Percentiles rank a stretch among this genome's conserved stretches.
Conservation (phyloP, 257 asterid genomes). For the Petunia secreta region DNA sequence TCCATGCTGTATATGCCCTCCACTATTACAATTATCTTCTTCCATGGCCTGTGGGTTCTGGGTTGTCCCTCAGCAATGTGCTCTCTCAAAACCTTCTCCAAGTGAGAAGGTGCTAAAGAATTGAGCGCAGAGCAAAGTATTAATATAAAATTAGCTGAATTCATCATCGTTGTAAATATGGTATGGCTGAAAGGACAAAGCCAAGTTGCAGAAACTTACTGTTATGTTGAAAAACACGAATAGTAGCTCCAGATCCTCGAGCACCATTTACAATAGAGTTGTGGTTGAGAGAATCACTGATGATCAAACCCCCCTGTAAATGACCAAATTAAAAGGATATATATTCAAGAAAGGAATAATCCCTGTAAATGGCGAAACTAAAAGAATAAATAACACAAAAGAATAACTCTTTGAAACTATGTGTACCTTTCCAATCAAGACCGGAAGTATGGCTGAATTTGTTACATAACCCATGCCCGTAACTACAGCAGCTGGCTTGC, state of each 20-base stretch:
- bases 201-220: slow-evolving; percentile 49
- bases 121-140: slow-evolving; percentile 32
- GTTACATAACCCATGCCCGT: slow-evolving; percentile 99
- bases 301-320: slow-evolving; percentile 86
- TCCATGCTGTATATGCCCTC: slow-evolving; percentile 99
- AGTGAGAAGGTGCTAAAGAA: slow-evolving; percentile 78
- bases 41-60: slow-evolving; percentile 98
- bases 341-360: neutral
- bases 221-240: slow-evolving; percentile 96
- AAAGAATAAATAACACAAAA: neutral
- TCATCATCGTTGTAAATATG: neutral
- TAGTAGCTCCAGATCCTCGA: slow-evolving; percentile 96
- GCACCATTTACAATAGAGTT: slow-evolving; percentile 98
- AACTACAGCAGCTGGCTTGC: slow-evolving; percentile 91
- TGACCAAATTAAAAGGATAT: slow-evolving; percentile 27
- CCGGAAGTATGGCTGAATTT: slow-evolving; percentile 96
- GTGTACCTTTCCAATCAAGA: slow-evolving; percentile 79
- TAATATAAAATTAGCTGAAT: slow-evolving; percentile 10
- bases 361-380: slow-evolving; percentile 57
- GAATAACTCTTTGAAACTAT: slow-evolving; percentile 22
- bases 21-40: slow-evolving; percentile 92
- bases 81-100: slow-evolving; percentile 89
- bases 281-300: slow-evolving; percentile 96
- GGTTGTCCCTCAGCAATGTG: slow-evolving; percentile 98
- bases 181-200: slow-evolving; percentile 24